These are phyloP conservation scores for Cyclospora cayetanensis DNA, from an alignment of 169 alveolate species.

Conservation along the genomic window DNA sequence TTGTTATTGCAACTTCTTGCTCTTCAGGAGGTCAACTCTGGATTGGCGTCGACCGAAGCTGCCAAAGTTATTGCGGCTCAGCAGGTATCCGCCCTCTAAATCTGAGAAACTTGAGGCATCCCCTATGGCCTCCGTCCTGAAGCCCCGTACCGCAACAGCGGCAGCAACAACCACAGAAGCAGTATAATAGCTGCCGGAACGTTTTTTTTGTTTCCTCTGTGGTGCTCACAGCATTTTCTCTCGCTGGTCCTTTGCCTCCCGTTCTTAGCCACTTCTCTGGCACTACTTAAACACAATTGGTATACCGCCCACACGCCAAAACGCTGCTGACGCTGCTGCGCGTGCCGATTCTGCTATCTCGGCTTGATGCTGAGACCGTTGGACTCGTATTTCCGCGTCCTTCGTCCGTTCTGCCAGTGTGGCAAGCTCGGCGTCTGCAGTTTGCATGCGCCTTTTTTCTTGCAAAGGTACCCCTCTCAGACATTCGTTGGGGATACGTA, in stretches of 20 bases:
- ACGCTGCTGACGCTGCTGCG: background rate
- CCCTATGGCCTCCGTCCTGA: too few relatives aligned
- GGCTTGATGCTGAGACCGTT: background rate
- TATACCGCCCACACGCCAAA: background rate
- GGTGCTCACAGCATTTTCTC: constrained; percentile 78
- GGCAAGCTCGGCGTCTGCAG: background rate
- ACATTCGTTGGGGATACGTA: constrained; percentile 96
- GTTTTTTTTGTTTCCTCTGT: background rate
- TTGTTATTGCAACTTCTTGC: background rate
- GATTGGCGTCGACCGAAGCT: background rate
- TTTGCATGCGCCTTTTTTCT: constrained; percentile 66
- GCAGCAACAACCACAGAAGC: too few relatives aligned
- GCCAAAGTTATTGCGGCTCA: background rate
- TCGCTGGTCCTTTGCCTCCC: constrained; percentile 86
- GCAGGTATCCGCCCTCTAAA: too few relatives aligned
- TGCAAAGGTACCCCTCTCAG: constrained; percentile 91
- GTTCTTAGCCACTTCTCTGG: constrained; percentile 84
- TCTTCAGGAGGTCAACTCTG: background rate
- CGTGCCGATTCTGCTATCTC: background rate
- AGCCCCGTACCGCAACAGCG: too few relatives aligned
- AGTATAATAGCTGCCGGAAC: background rate
- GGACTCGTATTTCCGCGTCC: background rate
- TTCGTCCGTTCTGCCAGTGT: background rate
- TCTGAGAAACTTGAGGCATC: background rate
- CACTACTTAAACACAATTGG: constrained; percentile 70